Conservation (phyloP, 352 stramenopile species). For the Globisporangium radiosum region DNA sequence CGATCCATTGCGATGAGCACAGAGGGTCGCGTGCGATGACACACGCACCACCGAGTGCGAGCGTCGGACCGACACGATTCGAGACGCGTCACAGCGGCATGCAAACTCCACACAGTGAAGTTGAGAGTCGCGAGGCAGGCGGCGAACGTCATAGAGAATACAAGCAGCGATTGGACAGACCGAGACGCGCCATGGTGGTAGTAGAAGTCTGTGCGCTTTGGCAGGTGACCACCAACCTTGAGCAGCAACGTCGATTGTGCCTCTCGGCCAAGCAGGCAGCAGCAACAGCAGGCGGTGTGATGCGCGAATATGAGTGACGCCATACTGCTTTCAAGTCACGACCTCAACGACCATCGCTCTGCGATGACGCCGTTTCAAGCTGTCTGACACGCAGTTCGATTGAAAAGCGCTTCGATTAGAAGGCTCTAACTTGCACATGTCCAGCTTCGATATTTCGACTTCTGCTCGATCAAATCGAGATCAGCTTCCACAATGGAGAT, state of each 20-base stretch:
- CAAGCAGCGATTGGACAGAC: too few species aligned
- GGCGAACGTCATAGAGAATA: too few species aligned
- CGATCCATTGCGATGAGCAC: neutral
- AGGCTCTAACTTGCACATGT: too few species aligned
- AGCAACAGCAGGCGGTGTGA: too few species aligned
- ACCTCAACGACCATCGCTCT: neutral
- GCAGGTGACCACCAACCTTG: too few species aligned
- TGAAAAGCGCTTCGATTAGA: too few species aligned
- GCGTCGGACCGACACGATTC: neutral
- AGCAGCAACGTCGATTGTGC: too few species aligned
- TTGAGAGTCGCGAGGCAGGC: too few species aligned
- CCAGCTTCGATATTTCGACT: neutral
- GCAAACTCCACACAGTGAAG: neutral
- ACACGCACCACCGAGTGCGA: neutral
- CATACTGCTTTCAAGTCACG: too few species aligned
- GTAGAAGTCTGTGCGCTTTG: too few species aligned
- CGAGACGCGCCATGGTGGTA: neutral
- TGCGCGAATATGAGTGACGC: too few species aligned
- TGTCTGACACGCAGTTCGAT: neutral
- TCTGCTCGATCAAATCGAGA: neutral
- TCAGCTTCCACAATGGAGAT: neutral
- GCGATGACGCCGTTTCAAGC: neutral
- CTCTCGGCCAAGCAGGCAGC: too few species aligned
- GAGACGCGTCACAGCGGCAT: neutral
- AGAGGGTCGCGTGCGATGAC: neutral